Evolutionary conservation across 768 basidiomycete species (phyloP), one percentile per base, ranked within the genome.

Genomic region (Termitomyces heimii): DNA sequence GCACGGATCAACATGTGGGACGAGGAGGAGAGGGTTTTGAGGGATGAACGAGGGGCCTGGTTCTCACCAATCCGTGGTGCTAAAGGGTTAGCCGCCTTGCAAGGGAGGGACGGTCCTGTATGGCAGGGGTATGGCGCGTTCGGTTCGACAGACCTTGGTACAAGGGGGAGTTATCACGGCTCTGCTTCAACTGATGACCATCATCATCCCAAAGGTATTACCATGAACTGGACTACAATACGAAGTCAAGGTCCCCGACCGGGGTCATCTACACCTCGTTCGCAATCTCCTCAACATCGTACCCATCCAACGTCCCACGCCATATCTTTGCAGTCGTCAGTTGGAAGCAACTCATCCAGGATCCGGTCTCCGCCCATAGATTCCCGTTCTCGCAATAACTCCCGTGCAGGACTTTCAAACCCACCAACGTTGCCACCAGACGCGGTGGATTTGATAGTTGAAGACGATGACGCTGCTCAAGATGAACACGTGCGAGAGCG

Each of bases 391-490:
- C 70, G 70, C 28, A 66, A 58, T 10, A 70, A 60, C 43, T 74
- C 75, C 2, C 35, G 31, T 40, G 2, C 26, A 43, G 50, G 48
- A 13, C 37, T 28, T 10, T 31, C 44, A 10, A 47, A 16, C 32
- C 67, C 71, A 5, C 68, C 71, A 18, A 67, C 67, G 12, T 69
- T 84, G 13, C 80, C 81, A 14, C 78, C 82, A 2, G 89, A 98
- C 61, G 94, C 95, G 1, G 86, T 98, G 1, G 96, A 99, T 65
- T 76, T 99, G 18, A 81, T 98, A 5, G 84, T 95, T 0, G 89
- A 90, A 65, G 88, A 87, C 64, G 59, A 67, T 8, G 66, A 74
- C 8, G 83, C 84, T 4, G 81, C 77, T 31, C 77, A 82, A 59
- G 77, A 79, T 55, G 81, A 81, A 29, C 73, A 76, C 63, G 69